These are phyloP conservation scores for Elaeis guineensis DNA, from an alignment of 176 grass and related monocot species.

Conservation along the genomic window DNA sequence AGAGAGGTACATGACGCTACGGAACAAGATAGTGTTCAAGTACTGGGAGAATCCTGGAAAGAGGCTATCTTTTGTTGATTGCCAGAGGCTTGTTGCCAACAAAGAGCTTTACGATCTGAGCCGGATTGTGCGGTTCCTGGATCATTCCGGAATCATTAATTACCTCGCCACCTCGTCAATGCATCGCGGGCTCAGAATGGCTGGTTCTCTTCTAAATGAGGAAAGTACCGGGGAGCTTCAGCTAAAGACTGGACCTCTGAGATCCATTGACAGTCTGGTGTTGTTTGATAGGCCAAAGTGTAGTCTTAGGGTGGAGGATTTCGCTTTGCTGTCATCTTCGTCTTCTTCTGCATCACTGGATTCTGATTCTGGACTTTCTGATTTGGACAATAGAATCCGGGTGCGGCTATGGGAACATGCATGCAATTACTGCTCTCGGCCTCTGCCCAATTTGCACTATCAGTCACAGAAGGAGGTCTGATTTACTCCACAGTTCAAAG, in stretches of 20 bases:
- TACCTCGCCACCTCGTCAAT: slow-evolving; percentile 63
- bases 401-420: slow-evolving; percentile 57
- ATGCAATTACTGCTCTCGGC: slow-evolving; percentile 60
- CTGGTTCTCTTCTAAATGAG: slow-evolving; percentile 66
- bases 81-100: slow-evolving; percentile 59
- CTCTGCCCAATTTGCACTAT: slow-evolving; percentile 62
- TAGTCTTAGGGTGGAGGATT: slow-evolving; percentile 46
- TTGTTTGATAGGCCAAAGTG: slow-evolving; percentile 93
- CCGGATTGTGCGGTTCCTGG: slow-evolving; percentile 82
- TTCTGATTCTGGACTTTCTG: slow-evolving; percentile 40
- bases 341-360: slow-evolving; percentile 21
- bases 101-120: slow-evolving; percentile 77
- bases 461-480: slow-evolving; percentile 77
- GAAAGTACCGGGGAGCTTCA: slow-evolving; percentile 54
- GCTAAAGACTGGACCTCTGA: slow-evolving; percentile 56
- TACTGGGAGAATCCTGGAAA: slow-evolving; percentile 65
- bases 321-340: slow-evolving; percentile 30
- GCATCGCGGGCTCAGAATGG: slow-evolving; percentile 53
- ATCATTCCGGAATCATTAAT: slow-evolving; percentile 94
- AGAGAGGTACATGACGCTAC: slow-evolving; percentile 50
- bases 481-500: slow-evolving; percentile 1
- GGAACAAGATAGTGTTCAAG: slow-evolving; percentile 79
- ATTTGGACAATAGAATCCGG: slow-evolving; percentile 67
- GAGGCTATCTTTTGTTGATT: slow-evolving; percentile 64
- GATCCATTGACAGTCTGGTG: slow-evolving; percentile 84